Evolutionary conservation across 2,329 filamentous ascomycete genomes (phyloP), one percentile per base, ranked within the genome.

Genomic region (Pyrenophora tritici-repentis): DNA sequence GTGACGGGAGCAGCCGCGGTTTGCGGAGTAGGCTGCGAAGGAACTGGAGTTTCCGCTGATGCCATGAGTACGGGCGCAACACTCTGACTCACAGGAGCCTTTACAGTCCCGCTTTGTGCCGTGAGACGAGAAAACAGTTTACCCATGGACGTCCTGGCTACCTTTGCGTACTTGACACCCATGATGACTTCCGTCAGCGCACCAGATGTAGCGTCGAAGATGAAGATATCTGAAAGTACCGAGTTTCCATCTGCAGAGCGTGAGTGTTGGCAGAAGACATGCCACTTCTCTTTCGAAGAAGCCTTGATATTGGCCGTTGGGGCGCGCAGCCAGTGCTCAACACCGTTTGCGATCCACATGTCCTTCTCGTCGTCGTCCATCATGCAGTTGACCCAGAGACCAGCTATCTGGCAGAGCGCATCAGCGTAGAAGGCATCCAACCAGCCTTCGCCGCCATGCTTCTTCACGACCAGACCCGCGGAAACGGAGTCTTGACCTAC

Each of bases 371-470:
- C 24, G 38, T 3, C 53, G 13, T 67, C 60, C 2, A 58, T 58
- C 48, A 73, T 61, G 16, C 58, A 63, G 41, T 73, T 72, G 12
- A 66, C 60, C 20, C 53, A 66, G 6, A 73, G 62, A 2, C 71
- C 72, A 1, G 61, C 66, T 6, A 74, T 63, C 42, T 75, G 73
- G 36, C 64, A 61, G 44, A 73, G 74, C 4, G 56, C 50, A 37
- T 73, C 72, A 1, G 53, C 51, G 6, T 67, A 43, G 22, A 57
- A 55, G 0, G 62, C 24, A 8, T 41, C 38, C 0, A 69, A 52
- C 66, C 63, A 69, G 4, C 65, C 67, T 16, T 47, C 55, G 37
- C 38, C 53, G 22, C 34, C 41, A 31, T 62, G 57, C 29, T 50
- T 48, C 38, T 61, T 59, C 3, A 61, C 39, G 3, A 57, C 54